Conservation (phyloP, 2,329 filamentous ascomycete species). For the Metarhizium humberi region DNA sequence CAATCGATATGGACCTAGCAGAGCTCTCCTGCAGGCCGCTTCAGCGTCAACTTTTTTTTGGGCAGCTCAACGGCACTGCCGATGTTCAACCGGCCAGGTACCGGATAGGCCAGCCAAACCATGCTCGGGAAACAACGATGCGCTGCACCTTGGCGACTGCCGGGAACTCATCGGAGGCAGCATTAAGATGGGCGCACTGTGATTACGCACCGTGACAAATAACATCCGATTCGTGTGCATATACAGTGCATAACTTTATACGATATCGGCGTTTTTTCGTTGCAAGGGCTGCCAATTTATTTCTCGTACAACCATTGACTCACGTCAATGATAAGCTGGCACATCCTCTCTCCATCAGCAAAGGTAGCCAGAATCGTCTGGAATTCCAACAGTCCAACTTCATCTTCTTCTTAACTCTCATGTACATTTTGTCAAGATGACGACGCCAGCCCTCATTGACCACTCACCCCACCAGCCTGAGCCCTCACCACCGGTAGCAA, state of each 20-base stretch:
- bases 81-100: slow-evolving; percentile 15
- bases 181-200: background rate
- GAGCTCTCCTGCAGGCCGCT: background rate
- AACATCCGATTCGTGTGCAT: too few relatives aligned
- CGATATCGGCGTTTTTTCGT: background rate
- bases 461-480: slow-evolving; percentile 82
- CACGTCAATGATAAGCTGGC: background rate
- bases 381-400: background rate
- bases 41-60: slow-evolving; percentile 11
- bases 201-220: background rate
- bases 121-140: too few relatives aligned
- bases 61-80: slow-evolving; percentile 16
- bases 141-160: too few relatives aligned
- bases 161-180: background rate
- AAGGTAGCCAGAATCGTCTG: background rate
- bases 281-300: background rate
- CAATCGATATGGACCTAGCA: background rate
- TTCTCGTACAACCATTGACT: background rate
- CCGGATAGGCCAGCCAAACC: background rate
- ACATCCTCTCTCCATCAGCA: slow-evolving; percentile 10
- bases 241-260: background rate
- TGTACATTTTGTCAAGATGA: slow-evolving; percentile 28
- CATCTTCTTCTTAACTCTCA: background rate
- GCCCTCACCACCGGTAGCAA: slow-evolving; percentile 61
- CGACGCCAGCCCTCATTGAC: slow-evolving; percentile 49